Evolutionary conservation across 2,329 filamentous ascomycete species (phyloP), one percentile per base, ranked within the genome.

Genomic region (Ophiostoma ulmi): DNA sequence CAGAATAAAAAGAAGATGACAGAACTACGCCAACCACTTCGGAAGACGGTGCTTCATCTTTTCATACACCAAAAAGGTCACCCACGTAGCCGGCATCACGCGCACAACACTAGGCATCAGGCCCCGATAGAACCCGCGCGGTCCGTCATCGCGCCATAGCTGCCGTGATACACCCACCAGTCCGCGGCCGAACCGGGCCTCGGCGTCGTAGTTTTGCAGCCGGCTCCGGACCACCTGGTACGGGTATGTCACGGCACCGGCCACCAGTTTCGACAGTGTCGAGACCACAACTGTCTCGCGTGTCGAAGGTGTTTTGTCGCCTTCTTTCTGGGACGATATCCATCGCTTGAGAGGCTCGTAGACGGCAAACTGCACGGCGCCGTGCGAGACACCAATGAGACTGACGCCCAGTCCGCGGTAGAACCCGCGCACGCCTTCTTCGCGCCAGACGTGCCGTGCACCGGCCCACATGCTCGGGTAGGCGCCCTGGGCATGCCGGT

Each of bases 31-130:
- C 38, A 72, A 26, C 83, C 80, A 82, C 65, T 76, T 76, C 35
- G 87, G 83, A 48, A 96, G 78, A 78, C 92, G 90, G 74, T 86
- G 88, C 80, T 91, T 93, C 72, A 91, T 90, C 79, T 98, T 98
- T 83, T 99, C 95, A 80, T 98, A 98, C 35, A 98, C 94, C 76
- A 99, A 80, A 78, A 99, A 98, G 1, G 94, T 98, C 70, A 97
- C 92, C 87, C 95, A 97, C 3, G 95, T 98, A 41, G 93, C 94
- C 3, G 95, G 95, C 79, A 99, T 84, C 38, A 98, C 95, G 73
- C 95, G 87, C 69, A 97, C 83, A n/a, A 97, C 86, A 74, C 94
- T 97, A 0, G 94, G 94, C 58, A 92, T 88, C 71, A 98, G 82
- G 1, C 95, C 95, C 74, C 94, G 92, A 80, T 98, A 99, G 80